Conservation (phyloP, 2,329 filamentous ascomycete genomes). For the Dactylellina drechsleri region DNA sequence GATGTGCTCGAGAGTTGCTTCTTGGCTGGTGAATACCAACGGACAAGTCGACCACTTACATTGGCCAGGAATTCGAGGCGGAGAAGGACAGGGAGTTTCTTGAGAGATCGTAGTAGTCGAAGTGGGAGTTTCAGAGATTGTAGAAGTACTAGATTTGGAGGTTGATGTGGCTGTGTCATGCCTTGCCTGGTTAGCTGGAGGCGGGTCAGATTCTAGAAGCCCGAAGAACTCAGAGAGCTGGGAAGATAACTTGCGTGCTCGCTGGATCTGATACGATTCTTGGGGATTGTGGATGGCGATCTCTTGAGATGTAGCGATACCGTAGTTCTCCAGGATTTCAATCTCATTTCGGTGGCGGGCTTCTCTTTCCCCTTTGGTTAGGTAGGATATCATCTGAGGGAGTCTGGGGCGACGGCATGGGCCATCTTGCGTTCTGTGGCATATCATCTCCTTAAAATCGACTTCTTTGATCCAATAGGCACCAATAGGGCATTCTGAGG, state of each 20-base stretch:
- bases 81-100: not conserved
- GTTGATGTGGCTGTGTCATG: too few relatives aligned
- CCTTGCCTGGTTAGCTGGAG: too few relatives aligned
- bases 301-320: too few relatives aligned
- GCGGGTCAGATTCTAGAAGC: too few relatives aligned
- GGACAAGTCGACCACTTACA: conserved; percentile 39
- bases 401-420: not conserved
- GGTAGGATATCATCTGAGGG: not conserved
- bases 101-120: not conserved
- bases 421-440: too few relatives aligned
- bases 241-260: too few relatives aligned
- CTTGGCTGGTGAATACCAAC: not conserved
- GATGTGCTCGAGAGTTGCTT: conserved; percentile 16
- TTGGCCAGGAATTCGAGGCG: not conserved
- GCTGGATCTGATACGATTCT: too few relatives aligned
- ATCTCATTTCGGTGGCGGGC: too few relatives aligned
- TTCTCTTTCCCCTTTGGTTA: not conserved
- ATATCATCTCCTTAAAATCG: not conserved
- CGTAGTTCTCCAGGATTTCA: too few relatives aligned
- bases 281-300: too few relatives aligned
- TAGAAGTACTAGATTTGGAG: too few relatives aligned
- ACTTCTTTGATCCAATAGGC: conserved; percentile 18
- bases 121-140: not conserved
- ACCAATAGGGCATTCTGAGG: conserved; percentile 8
- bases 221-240: too few relatives aligned